A percentile compares a stretch with the other conserved stretches of the same genome.
Evolutionary conservation across 495 filamentous ascomycete genomes (phyloP).

Genomic region (Lophiostoma macrostomum): DNA sequence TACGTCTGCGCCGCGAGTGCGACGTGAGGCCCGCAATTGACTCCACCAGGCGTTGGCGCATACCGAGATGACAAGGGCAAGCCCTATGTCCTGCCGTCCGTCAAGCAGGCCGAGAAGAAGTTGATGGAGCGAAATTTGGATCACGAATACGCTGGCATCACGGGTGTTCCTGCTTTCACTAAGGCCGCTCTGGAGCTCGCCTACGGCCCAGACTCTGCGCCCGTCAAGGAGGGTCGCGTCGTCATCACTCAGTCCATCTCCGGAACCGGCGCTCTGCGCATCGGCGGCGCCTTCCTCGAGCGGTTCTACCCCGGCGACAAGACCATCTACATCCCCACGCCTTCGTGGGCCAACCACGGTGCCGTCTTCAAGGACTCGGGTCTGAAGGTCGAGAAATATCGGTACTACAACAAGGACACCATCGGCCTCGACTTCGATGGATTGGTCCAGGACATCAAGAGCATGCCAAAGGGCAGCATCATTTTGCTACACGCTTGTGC

Average conservation of each 20-base stretch:
- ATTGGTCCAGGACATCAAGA: slow-evolving; percentile 85
- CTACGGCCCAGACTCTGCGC: slow-evolving; percentile 75
- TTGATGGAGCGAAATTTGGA: slow-evolving; percentile 72
- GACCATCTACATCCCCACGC: slow-evolving; percentile 91
- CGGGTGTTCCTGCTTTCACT: slow-evolving; percentile 89
- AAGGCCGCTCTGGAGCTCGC: slow-evolving; percentile 86
- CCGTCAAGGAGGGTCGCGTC: slow-evolving; percentile 72
- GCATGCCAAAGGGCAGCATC: slow-evolving; percentile 78
- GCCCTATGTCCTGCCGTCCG: slow-evolving; percentile 94
- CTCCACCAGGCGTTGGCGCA: slow-evolving; percentile 62
- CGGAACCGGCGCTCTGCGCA: slow-evolving; percentile 90
- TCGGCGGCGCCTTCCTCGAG: slow-evolving; percentile 88
- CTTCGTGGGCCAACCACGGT: slow-evolving; percentile 97
- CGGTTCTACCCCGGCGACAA: slow-evolving; percentile 86
- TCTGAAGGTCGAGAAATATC: slow-evolving; percentile 86
- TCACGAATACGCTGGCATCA: slow-evolving; percentile 98
- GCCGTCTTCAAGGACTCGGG: slow-evolving; percentile 94
- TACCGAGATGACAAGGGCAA: slow-evolving; percentile 95
- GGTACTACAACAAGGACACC: slow-evolving; percentile 98
- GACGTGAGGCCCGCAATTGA: slow-evolving; percentile 13
- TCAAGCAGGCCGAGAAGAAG: slow-evolving; percentile 82
- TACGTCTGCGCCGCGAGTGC: slow-evolving; percentile 42
- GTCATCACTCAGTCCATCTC: slow-evolving; percentile 98
- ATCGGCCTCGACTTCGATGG: slow-evolving; percentile 97
- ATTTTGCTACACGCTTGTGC: slow-evolving; percentile 96